A percentile compares a stretch with the other conserved stretches of the same genome.
phyloP scores from a whole-genome alignment of 768 basidiomycete species.

The Paxillus ammoniavirescens region DNA sequence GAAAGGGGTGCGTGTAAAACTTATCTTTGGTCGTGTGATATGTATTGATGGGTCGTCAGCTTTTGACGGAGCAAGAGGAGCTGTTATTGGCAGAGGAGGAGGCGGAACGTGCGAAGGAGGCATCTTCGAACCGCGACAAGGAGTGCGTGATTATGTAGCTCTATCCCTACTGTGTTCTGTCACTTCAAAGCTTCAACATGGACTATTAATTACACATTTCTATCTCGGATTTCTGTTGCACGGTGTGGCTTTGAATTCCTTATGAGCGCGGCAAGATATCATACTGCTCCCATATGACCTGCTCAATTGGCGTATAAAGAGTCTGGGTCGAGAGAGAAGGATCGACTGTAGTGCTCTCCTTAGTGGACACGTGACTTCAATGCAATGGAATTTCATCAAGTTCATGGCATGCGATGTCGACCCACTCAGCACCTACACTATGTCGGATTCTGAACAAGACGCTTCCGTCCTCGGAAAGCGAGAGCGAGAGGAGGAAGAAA shows the following conservation, averaged over 20 bases:
- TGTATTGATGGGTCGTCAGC: conserved; percentile 30
- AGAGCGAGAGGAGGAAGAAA: conserved; percentile 37
- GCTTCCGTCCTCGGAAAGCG: conserved; percentile 65
- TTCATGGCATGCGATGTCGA: background rate
- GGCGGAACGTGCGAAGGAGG: conserved; percentile 36
- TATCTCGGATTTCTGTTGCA: background rate
- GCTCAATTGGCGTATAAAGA: too few relatives aligned
- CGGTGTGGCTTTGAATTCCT: too few relatives aligned
- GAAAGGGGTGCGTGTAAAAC: conserved; percentile 60
- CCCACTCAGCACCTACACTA: conserved; percentile 11
- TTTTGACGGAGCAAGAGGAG: conserved; percentile 67
- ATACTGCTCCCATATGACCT: too few relatives aligned
- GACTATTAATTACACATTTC: background rate
- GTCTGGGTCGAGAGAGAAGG: too few relatives aligned
- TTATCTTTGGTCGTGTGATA: background rate
- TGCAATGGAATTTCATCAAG: background rate
- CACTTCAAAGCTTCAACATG: background rate
- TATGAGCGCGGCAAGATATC: too few relatives aligned
- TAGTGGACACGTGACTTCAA: background rate
- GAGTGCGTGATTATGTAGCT: conserved; percentile 60
- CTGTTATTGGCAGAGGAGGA: conserved; percentile 53
- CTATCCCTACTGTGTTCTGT: background rate
- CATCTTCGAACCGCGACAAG: conserved; percentile 30
- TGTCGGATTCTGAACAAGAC: conserved; percentile 50
- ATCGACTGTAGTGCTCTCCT: too few relatives aligned